phyloP scores from a whole-genome alignment of 257 asterid species.

The Solanum appendiculatum region DNA sequence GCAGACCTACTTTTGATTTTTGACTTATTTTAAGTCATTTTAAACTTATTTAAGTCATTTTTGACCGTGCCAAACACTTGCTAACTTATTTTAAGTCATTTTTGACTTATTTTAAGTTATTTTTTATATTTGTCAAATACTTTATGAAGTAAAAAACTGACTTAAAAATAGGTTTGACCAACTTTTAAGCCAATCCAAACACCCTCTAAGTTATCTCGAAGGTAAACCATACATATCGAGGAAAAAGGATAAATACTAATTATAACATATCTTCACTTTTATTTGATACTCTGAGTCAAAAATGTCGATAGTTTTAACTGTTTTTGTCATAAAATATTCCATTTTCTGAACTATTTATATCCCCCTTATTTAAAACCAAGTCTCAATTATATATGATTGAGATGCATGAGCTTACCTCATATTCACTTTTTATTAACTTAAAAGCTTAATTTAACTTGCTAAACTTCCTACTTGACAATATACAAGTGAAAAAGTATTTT shows the following conservation, averaged over 20 bases:
- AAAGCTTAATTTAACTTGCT: neutral
- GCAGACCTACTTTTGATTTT: no score
- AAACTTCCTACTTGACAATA: neutral
- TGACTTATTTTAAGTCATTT: no score
- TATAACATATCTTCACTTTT: neutral
- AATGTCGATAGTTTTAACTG: fast-evolving
- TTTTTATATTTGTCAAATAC: no score
- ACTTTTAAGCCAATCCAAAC: no score
- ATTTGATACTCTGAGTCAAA: neutral
- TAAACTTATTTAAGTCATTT: no score
- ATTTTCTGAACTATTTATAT: neutral
- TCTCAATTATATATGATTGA: neutral
- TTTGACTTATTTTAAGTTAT: no score
- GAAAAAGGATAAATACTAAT: neutral
- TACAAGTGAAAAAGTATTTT: neutral
- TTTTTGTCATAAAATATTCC: neutral
- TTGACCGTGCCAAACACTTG: no score
- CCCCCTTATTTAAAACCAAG: neutral
- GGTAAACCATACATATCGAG: neutral
- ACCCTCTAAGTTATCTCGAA: neutral
- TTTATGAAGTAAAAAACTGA: no score
- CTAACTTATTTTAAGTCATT: no score
- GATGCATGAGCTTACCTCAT: neutral
- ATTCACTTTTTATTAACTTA: neutral
- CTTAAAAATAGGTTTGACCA: no score